A percentile compares a stretch with the other conserved stretches of the same genome.
These are phyloP conservation scores for Drechslerella dactyloides DNA, from an alignment of 2,329 filamentous ascomycete species.

Conservation along the genomic window DNA sequence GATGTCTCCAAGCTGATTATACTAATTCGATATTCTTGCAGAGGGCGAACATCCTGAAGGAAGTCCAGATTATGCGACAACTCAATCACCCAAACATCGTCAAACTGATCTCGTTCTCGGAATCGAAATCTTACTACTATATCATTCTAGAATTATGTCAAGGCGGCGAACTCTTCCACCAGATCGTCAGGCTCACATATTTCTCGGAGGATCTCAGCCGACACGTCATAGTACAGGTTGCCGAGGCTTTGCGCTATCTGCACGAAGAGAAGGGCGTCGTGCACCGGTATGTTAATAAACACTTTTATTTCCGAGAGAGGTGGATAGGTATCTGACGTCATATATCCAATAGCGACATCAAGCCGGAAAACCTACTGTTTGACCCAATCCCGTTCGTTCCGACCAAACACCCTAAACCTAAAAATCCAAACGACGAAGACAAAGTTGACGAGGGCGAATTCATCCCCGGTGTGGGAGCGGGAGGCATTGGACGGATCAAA, in stretches of 20 bases:
- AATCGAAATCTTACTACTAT: conserved; percentile 95
- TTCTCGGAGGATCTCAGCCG: conserved; percentile 95
- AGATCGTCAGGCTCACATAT: conserved; percentile 96
- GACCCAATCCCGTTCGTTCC: conserved; percentile 83
- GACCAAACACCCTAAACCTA: conserved; percentile 78
- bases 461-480: conserved; percentile 76
- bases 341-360: conserved; percentile 77
- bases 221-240: conserved; percentile 93
- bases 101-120: conserved; percentile 89
- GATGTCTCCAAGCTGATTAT: conserved; percentile 4
- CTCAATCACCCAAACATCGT: conserved; percentile 96
- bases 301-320: conserved; percentile 10
- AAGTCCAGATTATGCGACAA: conserved; percentile 98
- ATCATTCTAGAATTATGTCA: conserved; percentile 94
- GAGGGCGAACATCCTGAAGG: conserved; percentile 97
- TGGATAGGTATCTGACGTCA: conserved; percentile 57
- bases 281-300: conserved; percentile 74
- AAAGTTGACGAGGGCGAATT: conserved; percentile 98
- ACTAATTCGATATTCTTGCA: conserved; percentile 59
- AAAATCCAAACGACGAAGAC: conserved; percentile 87
- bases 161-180: conserved; percentile 95
- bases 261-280: conserved; percentile 96
- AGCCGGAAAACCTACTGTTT: conserved; percentile 96
- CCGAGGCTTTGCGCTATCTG: conserved; percentile 89
- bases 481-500: conserved; percentile 93